A percentile compares a stretch with the other conserved stretches of the same genome.
Conservation (phyloP, 2,329 filamentous ascomycete genomes). For the Fusarium denticulatum region DNA sequence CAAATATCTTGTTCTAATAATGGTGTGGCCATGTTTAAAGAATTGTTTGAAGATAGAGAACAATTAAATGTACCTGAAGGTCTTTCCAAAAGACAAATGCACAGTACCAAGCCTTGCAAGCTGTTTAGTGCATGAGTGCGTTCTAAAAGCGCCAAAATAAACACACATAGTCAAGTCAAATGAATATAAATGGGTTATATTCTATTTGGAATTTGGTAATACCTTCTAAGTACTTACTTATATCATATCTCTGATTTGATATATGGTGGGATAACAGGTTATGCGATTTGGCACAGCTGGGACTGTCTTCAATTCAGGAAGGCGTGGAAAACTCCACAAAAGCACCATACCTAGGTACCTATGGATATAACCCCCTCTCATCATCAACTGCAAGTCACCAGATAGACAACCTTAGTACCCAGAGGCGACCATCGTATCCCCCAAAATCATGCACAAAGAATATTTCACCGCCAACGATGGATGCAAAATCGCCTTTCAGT, state of each 20-base stretch:
- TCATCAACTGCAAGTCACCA: background rate
- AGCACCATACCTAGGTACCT: background rate
- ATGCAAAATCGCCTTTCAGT: constrained; percentile 38
- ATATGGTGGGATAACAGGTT: background rate
- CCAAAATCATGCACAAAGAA: constrained; percentile 30
- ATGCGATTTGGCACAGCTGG: background rate
- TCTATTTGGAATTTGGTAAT: background rate
- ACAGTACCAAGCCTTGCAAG: background rate
- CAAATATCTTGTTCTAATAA: background rate
- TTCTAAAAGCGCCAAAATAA: too few relatives aligned
- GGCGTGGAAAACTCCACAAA: background rate
- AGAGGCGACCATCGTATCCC: background rate
- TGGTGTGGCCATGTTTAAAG: background rate
- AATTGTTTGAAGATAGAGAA: background rate
- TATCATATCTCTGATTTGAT: background rate
- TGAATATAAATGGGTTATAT: background rate
- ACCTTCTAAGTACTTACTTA: background rate
- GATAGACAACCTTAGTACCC: background rate
- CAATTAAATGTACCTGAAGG: too few relatives aligned
- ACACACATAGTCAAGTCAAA: background rate
- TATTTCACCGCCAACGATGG: constrained; percentile 37
- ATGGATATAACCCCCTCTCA: background rate
- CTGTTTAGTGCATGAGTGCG: background rate
- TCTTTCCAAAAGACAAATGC: background rate
- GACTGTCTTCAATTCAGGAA: background rate